These are phyloP conservation scores for Thelephora aurantiotincta DNA, from an alignment of 768 basidiomycete genomes.

Conservation along the genomic window DNA sequence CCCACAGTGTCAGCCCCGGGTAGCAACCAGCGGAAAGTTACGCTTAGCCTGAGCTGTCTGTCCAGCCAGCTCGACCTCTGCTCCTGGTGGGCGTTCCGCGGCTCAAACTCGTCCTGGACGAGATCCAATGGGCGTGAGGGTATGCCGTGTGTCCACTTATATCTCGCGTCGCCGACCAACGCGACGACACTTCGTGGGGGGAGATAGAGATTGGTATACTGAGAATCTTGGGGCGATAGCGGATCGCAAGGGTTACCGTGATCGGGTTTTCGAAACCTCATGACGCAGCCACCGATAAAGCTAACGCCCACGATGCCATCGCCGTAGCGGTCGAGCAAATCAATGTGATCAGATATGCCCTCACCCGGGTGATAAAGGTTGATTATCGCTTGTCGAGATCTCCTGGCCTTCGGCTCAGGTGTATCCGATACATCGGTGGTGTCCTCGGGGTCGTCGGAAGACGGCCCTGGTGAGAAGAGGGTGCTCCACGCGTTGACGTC, in stretches of 20 bases:
- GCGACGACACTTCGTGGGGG: constrained; percentile 66
- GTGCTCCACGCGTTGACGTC: constrained; percentile 35
- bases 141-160: constrained; percentile 84
- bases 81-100: neutral
- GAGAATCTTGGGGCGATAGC: neutral
- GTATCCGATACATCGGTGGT: constrained; percentile 13
- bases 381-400: constrained; percentile 63
- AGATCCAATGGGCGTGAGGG: constrained; percentile 43
- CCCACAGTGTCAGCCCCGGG: constrained; percentile 72
- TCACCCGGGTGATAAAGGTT: constrained; percentile 85
- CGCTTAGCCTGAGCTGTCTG: constrained; percentile 51
- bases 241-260: neutral
- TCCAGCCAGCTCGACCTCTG: constrained; percentile 23
- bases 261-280: constrained; percentile 42
- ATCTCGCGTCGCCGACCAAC: constrained; percentile 70
- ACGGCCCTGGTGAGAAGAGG: constrained; percentile 37
- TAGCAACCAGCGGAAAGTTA: constrained; percentile 81
- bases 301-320: constrained; percentile 88
- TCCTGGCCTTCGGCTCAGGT: constrained; percentile 20
- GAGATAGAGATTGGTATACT: constrained; percentile 41
- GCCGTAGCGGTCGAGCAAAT: constrained; percentile 70
- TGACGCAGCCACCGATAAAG: constrained; percentile 65
- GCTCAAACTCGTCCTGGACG: constrained; percentile 25
- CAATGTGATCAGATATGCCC: constrained; percentile 82
- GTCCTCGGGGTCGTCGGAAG: no score